Percentiles rank a stretch among this genome's conserved stretches.
These are phyloP conservation scores for Lentinula lateritia DNA, from an alignment of 768 basidiomycete species.

Conservation along the genomic window DNA sequence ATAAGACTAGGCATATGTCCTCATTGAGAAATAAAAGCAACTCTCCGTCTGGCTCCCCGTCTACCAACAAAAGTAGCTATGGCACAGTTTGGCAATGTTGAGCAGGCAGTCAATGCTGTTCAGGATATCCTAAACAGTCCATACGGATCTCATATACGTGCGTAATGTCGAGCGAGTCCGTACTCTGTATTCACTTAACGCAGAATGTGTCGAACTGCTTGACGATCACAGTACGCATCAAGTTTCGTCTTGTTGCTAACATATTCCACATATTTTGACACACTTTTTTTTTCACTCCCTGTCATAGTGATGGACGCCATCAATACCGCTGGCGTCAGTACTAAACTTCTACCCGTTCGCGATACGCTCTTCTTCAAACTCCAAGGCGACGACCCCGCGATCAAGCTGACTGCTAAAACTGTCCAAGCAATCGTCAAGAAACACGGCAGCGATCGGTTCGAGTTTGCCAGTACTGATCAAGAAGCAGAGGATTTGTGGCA, in stretches of 20 bases:
- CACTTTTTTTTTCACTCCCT: neutral
- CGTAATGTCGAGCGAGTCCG: slow-evolving; percentile 18
- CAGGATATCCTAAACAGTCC: slow-evolving; percentile 71
- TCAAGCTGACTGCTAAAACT: slow-evolving; percentile 50
- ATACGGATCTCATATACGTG: slow-evolving; percentile 70
- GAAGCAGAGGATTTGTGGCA: slow-evolving; percentile 80
- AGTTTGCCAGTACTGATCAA: slow-evolving; percentile 67
- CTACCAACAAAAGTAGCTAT: slow-evolving; percentile 85
- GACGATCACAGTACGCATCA: slow-evolving; percentile 57
- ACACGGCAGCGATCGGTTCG: slow-evolving; percentile 64
- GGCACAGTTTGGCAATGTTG: slow-evolving; percentile 79
- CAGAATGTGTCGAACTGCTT: slow-evolving; percentile 85
- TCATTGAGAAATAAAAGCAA: slow-evolving; percentile 40
- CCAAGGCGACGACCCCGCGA: slow-evolving; percentile 63
- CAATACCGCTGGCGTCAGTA: slow-evolving; percentile 58
- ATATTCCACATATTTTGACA: neutral
- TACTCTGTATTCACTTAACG: neutral
- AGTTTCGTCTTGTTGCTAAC: neutral
- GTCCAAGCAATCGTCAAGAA: slow-evolving; percentile 59
- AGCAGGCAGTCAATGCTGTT: slow-evolving; percentile 74
- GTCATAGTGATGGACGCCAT: slow-evolving; percentile 72
- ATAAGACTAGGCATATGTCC: neutral
- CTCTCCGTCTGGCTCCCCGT: slow-evolving; percentile 73
- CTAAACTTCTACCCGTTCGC: slow-evolving; percentile 56
- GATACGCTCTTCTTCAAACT: slow-evolving; percentile 92